Conservation (phyloP, 2,329 filamentous ascomycete species). For the Aspergillus piperis region DNA sequence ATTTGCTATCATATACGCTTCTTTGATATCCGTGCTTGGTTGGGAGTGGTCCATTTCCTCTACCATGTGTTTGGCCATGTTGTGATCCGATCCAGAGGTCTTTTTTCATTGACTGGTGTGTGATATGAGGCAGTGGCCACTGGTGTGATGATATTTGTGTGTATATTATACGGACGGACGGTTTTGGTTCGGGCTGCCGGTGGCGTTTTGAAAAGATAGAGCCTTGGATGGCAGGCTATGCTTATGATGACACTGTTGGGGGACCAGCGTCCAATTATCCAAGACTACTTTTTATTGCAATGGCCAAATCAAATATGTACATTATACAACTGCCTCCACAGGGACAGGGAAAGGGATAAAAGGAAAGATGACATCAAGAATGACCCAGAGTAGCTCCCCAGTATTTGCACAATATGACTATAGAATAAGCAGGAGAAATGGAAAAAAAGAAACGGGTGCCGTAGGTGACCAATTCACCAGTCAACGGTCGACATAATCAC, state of each 20-base stretch:
- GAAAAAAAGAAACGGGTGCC: slow-evolving; percentile 3
- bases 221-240: too few species aligned
- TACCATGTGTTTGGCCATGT: background rate
- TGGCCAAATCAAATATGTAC: slow-evolving; percentile 23
- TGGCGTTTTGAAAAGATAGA: background rate
- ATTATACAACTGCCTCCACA: slow-evolving; percentile 22
- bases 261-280: slow-evolving; percentile 4
- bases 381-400: slow-evolving; percentile 5
- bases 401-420: slow-evolving; percentile 6
- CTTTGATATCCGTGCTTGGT: slow-evolving; percentile 5
- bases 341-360: slow-evolving; percentile 1
- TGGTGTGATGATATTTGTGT: background rate
- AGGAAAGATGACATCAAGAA: slow-evolving; percentile 4
- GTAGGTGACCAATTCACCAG: background rate
- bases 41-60: background rate
- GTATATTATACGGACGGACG: background rate
- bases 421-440: slow-evolving; percentile 1
- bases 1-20: slow-evolving; percentile 22
- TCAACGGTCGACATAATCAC: slow-evolving; percentile 2
- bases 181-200: background rate
- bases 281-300: slow-evolving; percentile 24
- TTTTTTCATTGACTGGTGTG: background rate
- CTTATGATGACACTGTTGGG: background rate
- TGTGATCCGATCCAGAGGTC: background rate
- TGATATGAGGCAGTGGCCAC: background rate